A percentile compares a stretch with the other conserved stretches of the same genome.
Evolutionary conservation across 176 grass and related monocot species (phyloP).

Genomic region (Zea luxurians): DNA sequence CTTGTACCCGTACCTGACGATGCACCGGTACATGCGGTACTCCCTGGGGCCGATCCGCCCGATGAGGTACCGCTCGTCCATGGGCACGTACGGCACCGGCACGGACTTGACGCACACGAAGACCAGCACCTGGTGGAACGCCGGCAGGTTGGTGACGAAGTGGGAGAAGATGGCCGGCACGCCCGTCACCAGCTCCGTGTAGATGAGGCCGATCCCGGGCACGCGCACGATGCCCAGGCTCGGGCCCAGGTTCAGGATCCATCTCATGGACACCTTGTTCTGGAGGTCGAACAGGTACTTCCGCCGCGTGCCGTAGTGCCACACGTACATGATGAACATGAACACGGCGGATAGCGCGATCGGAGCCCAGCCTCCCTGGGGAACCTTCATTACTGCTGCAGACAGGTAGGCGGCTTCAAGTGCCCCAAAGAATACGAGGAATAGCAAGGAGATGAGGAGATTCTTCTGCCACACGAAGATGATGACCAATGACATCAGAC

Average conservation of each 20-base stretch:
- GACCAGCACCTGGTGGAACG: slow-evolving; percentile 70
- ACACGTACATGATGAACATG: slow-evolving; percentile 69
- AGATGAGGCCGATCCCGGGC: slow-evolving; percentile 74
- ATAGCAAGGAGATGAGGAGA: slow-evolving; percentile 37
- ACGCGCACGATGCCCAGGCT: slow-evolving; percentile 76
- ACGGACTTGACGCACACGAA: slow-evolving; percentile 72
- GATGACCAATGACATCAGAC: slow-evolving; percentile 67
- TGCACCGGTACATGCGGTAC: slow-evolving; percentile 82
- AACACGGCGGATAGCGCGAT: slow-evolving; percentile 55
- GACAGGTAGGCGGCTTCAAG: slow-evolving; percentile 56
- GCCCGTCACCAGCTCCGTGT: slow-evolving; percentile 68
- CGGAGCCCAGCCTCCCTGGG: slow-evolving; percentile 68
- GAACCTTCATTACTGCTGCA: slow-evolving; percentile 56
- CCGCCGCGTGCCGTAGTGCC: slow-evolving; percentile 66
- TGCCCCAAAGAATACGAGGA: slow-evolving; percentile 57
- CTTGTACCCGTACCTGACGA: slow-evolving; percentile 76
- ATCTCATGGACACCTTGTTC: slow-evolving; percentile 88
- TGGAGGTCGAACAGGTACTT: slow-evolving; percentile 71
- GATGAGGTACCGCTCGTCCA: slow-evolving; percentile 67
- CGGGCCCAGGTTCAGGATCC: slow-evolving; percentile 69
- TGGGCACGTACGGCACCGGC: slow-evolving; percentile 53
- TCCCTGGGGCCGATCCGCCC: slow-evolving; percentile 63
- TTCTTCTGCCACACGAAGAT: slow-evolving; percentile 75
- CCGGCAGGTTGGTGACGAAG: slow-evolving; percentile 79
- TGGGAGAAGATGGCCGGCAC: slow-evolving; percentile 79